Base-by-base conservation (phyloP, 139 green algal genomes). In the Micractinium conductrix region DNA sequence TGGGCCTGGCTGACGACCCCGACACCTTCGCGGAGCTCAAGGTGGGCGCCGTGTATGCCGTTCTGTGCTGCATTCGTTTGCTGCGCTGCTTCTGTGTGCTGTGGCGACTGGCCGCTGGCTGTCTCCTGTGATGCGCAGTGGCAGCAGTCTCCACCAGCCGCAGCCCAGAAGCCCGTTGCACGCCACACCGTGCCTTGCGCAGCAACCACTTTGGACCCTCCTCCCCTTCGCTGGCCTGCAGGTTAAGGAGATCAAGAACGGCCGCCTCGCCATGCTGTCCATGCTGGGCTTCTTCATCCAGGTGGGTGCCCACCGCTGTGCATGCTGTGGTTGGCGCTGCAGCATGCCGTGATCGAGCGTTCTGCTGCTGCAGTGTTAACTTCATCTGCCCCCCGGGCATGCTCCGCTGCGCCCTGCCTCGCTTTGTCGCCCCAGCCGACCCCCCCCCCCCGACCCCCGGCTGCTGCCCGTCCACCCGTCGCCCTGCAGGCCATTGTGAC, bases 1-100 rank as follows among this genome's bases (percentile, higher is more conserved):
- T 98, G 85, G 95, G 95, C 81, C 93, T 98, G 87, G 96, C 96
- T 92, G 96, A 98, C 91, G 96, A 98, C 95, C 96, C 96, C 79
- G 95, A 97, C 88, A 94, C 94, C 86, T 93, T 98, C 62, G 93
- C 95, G 78, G 94, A 97, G 93, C 93, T 97, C 50, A 81, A 81
- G 75, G 75, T 81, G 35, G 9, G 55, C 12, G 55, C 8, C 3
- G n/a, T n/a, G n/a, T n/a, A n/a, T n/a, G n/a, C n/a, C n/a, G n/a
- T n/a, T n/a, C n/a, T n/a, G n/a, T n/a, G n/a, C n/a, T n/a, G n/a
- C n/a, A n/a, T n/a, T n/a, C n/a, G n/a, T n/a, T n/a, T n/a, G n/a
- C n/a, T n/a, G n/a, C n/a, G n/a, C n/a, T n/a, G n/a, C n/a, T n/a
- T n/a, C 26, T n/a, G n/a, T n/a, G n/a, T n/a, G n/a, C n/a, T n/a